Conservation (phyloP, 129 eudicot species). For the Escallonia herrerae region DNA sequence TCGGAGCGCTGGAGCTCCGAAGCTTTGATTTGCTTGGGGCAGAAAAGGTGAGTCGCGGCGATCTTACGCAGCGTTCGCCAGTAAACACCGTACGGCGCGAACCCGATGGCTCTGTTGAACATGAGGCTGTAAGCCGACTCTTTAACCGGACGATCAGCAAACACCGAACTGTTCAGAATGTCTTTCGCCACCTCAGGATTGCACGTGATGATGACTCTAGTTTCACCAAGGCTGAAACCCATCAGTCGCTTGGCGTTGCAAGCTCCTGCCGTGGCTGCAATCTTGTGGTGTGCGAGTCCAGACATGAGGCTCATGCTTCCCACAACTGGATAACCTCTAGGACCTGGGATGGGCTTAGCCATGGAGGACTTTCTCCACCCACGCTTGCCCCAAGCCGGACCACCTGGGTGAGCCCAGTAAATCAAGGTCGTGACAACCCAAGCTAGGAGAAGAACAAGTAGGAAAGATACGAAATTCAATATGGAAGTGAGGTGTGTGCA, state of each 20-base stretch:
- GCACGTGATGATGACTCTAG: slow-evolving; percentile 65
- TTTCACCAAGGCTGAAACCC: slow-evolving; percentile 80
- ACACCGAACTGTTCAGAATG: slow-evolving; percentile 50
- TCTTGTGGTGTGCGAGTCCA: slow-evolving; percentile 78
- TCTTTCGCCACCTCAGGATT: slow-evolving; percentile 74
- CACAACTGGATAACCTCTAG: slow-evolving; percentile 53
- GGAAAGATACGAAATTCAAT: slow-evolving; percentile 18
- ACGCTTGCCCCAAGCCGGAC: slow-evolving; percentile 64
- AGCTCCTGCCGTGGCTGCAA: slow-evolving; percentile 54
- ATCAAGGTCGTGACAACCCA: slow-evolving; percentile 25
- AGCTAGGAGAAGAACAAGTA: slow-evolving; percentile 15
- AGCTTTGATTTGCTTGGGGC: slow-evolving; percentile 60
- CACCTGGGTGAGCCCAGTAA: slow-evolving; percentile 55
- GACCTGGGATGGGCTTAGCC: slow-evolving; percentile 54
- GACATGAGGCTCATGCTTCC: slow-evolving; percentile 84
- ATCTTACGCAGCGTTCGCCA: slow-evolving; percentile 76
- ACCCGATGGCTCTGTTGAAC: slow-evolving; percentile 91
- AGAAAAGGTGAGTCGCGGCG: slow-evolving; percentile 64
- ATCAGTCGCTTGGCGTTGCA: slow-evolving; percentile 53
- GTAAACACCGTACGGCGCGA: slow-evolving; percentile 84
- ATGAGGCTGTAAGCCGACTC: slow-evolving; percentile 77
- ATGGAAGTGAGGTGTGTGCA: slow-evolving; percentile 36
- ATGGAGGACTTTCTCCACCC: slow-evolving; percentile 6
- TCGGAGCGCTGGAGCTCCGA: slow-evolving; percentile 44
- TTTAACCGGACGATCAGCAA: slow-evolving; percentile 75